Percentiles rank a stretch among this genome's conserved stretches.
These are phyloP conservation scores for Lactarius hatsudake DNA, from an alignment of 768 basidiomycete genomes.

Conservation along the genomic window DNA sequence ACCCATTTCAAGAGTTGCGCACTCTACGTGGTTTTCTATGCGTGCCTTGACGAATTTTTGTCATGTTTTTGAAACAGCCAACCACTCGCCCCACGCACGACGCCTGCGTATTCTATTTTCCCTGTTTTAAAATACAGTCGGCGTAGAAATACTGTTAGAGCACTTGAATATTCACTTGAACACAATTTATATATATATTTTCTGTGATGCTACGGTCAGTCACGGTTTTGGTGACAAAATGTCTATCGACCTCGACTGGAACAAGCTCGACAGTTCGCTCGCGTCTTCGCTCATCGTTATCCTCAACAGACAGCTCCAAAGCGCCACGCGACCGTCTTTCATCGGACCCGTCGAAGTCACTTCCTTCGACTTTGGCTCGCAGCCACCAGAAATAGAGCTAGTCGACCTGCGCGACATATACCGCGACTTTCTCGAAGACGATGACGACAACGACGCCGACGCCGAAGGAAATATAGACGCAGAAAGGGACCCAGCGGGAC, in stretches of 20 bases:
- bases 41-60: background rate
- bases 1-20: constrained; percentile 26
- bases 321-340: constrained; percentile 80
- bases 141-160: constrained; percentile 26
- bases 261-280: constrained; percentile 70
- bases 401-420: constrained; percentile 93
- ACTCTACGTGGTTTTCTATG: constrained; percentile 3
- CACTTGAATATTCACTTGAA: constrained; percentile 15
- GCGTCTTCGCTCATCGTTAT: constrained; percentile 64
- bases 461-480: constrained; percentile 49
- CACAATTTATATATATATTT: background rate
- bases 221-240: constrained; percentile 39
- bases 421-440: constrained; percentile 87
- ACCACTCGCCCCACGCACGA: background rate
- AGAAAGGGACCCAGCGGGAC: constrained; percentile 24
- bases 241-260: constrained; percentile 97
- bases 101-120: constrained; percentile 5
- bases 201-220: background rate
- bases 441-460: constrained; percentile 41
- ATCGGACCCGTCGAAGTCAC: constrained; percentile 89
- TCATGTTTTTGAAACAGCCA: constrained; percentile 13
- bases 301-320: constrained; percentile 76
- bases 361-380: constrained; percentile 83
- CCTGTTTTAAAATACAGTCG: constrained; percentile 14
- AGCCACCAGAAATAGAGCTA: constrained; percentile 81